Evolutionary conservation across 1,284 basidiomycete species (phyloP).

Genomic region (Tremellales sp.): DNA sequence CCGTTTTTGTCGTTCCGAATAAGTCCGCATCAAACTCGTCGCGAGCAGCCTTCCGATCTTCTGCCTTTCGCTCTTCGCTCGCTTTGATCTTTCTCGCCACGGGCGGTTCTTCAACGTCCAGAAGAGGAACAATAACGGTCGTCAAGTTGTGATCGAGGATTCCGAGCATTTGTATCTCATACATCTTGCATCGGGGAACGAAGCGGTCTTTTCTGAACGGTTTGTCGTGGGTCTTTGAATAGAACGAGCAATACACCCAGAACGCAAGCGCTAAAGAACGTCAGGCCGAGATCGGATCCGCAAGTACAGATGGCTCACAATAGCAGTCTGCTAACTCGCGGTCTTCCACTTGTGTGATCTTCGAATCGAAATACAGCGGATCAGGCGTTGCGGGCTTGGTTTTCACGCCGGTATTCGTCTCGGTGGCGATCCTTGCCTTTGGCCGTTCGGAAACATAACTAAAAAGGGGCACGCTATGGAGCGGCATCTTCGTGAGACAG

Average conservation of each 20-base stretch:
- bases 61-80: slow-evolving; percentile 27
- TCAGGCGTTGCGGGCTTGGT: slow-evolving; percentile 56
- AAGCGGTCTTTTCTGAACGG: slow-evolving; percentile 87
- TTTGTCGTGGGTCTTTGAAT: slow-evolving; percentile 49
- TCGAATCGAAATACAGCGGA: slow-evolving; percentile 71
- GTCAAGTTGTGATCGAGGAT: slow-evolving; percentile 83
- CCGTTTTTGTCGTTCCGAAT: slow-evolving; percentile 18
- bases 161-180: slow-evolving; percentile 89
- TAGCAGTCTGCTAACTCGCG: slow-evolving; percentile 43
- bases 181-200: slow-evolving; percentile 85
- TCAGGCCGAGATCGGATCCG: not conserved
- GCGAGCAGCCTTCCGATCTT: slow-evolving; percentile 27
- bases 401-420: slow-evolving; percentile 33
- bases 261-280: slow-evolving; percentile 33
- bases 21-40: slow-evolving; percentile 38
- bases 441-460: slow-evolving; percentile 54
- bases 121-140: slow-evolving; percentile 74
- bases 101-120: slow-evolving; percentile 48
- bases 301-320: slow-evolving; percentile 23
- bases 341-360: slow-evolving; percentile 29
- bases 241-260: slow-evolving; percentile 49
- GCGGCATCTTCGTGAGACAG: slow-evolving; percentile 83
- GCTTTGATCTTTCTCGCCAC: slow-evolving; percentile 15
- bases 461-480: slow-evolving; percentile 88
- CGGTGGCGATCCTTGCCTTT: slow-evolving; percentile 53